Conservation (phyloP, 2,329 filamentous ascomycete species). For the Emmonsia crescens region DNA sequence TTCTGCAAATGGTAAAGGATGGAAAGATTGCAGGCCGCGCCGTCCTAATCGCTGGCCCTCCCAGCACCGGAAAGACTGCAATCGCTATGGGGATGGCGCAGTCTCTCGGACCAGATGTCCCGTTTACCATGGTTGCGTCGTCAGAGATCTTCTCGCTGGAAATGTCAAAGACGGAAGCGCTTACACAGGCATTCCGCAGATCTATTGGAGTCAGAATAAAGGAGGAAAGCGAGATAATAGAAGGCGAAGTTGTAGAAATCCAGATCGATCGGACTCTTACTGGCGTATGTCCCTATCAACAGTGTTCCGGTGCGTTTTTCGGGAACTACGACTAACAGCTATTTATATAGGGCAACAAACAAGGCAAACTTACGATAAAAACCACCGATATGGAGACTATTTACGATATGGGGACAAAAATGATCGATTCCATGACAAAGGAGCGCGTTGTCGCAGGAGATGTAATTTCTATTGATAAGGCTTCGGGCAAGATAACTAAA, state of each 20-base stretch:
- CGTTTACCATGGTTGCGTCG: constrained; percentile 89
- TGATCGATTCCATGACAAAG: constrained; percentile 99
- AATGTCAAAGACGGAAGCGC: constrained; percentile 98
- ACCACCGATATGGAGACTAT: constrained; percentile 99
- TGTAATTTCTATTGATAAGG: constrained; percentile 97
- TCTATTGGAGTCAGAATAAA: constrained; percentile 97
- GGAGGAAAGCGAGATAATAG: constrained; percentile 98
- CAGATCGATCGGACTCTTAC: constrained; percentile 96
- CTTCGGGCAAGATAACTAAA: constrained; percentile 95
- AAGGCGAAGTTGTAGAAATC: constrained; percentile 97
- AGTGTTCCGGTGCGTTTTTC: background rate
- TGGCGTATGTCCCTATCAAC: constrained; percentile 43
- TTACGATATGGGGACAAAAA: constrained; percentile 98
- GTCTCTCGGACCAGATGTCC: constrained; percentile 84
- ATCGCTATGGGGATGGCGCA: constrained; percentile 99
- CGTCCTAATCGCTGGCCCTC: constrained; percentile 87
- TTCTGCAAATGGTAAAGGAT: constrained; percentile 97
- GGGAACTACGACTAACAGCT: background rate
- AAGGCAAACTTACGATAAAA: constrained; percentile 98
- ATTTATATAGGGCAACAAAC: constrained; percentile 63
- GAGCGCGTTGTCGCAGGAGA: constrained; percentile 98
- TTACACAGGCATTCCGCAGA: constrained; percentile 97
- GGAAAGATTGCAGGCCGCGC: constrained; percentile 96
- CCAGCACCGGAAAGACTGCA: constrained; percentile 94
- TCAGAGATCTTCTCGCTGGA: constrained; percentile 98